These are phyloP conservation scores for Xylariomycetidae sp. DNA, from an alignment of 2,329 filamentous ascomycete species.

Conservation along the genomic window DNA sequence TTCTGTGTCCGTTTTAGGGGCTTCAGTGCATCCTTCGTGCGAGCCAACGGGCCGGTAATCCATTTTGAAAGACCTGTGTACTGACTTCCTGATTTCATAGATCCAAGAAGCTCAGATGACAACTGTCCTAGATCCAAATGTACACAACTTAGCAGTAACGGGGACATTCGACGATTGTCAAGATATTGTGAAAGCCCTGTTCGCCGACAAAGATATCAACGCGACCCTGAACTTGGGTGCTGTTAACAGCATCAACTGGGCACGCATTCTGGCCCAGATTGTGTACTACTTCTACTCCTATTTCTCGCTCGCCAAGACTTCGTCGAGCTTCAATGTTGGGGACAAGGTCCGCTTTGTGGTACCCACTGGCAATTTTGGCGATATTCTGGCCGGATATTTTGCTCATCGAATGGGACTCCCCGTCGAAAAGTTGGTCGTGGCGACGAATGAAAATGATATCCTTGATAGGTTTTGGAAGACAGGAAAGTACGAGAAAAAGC, in stretches of 20 bases:
- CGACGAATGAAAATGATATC: constrained; percentile 97
- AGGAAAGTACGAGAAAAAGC: constrained; percentile 83
- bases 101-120: constrained; percentile 99
- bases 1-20: no score
- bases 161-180: constrained; percentile 97
- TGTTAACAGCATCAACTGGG: constrained; percentile 96
- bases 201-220: constrained; percentile 82
- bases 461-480: constrained; percentile 92
- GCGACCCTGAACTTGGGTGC: constrained; percentile 77
- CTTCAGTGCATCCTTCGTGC: no score
- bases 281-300: constrained; percentile 97
- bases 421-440: constrained; percentile 80
- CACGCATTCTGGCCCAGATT: constrained; percentile 91
- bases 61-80: no score
- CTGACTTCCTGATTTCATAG: no score
- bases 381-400: constrained; percentile 91
- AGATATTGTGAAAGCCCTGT: constrained; percentile 92
- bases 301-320: constrained; percentile 67
- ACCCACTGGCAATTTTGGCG: constrained; percentile 90
- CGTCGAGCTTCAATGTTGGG: constrained; percentile 55
- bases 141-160: constrained; percentile 84
- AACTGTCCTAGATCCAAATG: constrained; percentile 82
- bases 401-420: constrained; percentile 87
- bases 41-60: no score
- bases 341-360: constrained; percentile 80